Percentiles rank a stretch among this genome's conserved stretches.
phyloP scores from a whole-genome alignment of 1,284 basidiomycete species.

The Cutaneotrichosporon cavernicola region DNA sequence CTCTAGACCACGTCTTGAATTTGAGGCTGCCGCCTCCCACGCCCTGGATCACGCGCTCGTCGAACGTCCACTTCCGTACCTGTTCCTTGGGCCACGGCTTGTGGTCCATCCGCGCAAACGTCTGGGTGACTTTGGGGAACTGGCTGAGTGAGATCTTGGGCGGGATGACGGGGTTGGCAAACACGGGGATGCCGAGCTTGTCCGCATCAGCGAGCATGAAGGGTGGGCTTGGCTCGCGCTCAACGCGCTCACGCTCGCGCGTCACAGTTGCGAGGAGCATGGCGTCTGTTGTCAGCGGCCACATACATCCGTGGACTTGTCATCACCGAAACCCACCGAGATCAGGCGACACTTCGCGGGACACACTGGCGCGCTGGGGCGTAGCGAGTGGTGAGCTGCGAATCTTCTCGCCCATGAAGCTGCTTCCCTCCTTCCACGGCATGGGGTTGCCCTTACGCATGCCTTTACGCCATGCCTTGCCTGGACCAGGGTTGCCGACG shows the following conservation, averaged over 20 bases:
- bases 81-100: constrained; percentile 43
- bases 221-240: constrained; percentile 22
- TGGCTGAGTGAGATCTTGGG: constrained; percentile 36
- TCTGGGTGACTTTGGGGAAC: constrained; percentile 46
- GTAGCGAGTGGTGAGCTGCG: constrained; percentile 18
- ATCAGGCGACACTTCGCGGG: constrained; percentile 36
- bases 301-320: not conserved
- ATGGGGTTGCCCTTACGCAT: constrained; percentile 42
- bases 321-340: constrained; percentile 19
- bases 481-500: constrained; percentile 32
- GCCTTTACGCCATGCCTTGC: constrained; percentile 46
- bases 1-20: constrained; percentile 44
- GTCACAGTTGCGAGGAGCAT: constrained; percentile 12
- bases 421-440: constrained; percentile 32
- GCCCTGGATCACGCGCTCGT: constrained; percentile 33
- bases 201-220: constrained; percentile 42
- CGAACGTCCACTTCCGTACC: constrained; percentile 35
- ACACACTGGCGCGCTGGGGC: constrained; percentile 24
- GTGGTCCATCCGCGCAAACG: constrained; percentile 42
- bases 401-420: constrained; percentile 15
- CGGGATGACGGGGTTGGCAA: constrained; percentile 42
- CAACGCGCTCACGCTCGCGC: constrained; percentile 4
- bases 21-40: constrained; percentile 44
- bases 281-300: constrained; percentile 12
- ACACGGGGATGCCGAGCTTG: constrained; percentile 46